phyloP scores from a whole-genome alignment of 805 yeast genomes.

The Nakazawaea sp. region DNA sequence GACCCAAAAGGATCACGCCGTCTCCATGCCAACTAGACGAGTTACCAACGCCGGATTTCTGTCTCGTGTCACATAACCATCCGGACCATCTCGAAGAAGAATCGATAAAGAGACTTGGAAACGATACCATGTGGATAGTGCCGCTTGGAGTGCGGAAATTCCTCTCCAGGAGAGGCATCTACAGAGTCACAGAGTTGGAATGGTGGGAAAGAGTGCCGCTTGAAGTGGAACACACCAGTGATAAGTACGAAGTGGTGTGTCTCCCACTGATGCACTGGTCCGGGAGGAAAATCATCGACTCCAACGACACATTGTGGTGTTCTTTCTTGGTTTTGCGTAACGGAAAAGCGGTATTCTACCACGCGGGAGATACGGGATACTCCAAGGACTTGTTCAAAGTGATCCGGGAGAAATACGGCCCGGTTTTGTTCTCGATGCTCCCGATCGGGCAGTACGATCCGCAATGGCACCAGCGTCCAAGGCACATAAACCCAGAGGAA shows the following conservation, averaged over 20 bases:
- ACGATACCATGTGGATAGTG: conserved; percentile 72
- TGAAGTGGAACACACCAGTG: conserved; percentile 21
- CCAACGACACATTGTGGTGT: conserved; percentile 84
- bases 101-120: conserved; percentile 48
- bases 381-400: conserved; percentile 61
- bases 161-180: conserved; percentile 52
- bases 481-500: conserved; percentile 82
- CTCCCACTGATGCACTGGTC: conserved; percentile 98
- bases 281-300: conserved; percentile 74
- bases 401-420: conserved; percentile 62
- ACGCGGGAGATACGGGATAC: conserved; percentile 95
- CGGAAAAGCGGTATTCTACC: conserved; percentile 70
- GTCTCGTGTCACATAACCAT: conserved; percentile 87
- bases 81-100: conserved; percentile 87
- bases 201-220: conserved; percentile 82
- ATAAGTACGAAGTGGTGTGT: conserved; percentile 73
- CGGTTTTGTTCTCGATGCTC: conserved; percentile 58
- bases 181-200: conserved; percentile 66
- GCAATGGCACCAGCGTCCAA: conserved; percentile 85
- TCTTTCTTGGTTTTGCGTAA: conserved; percentile 68
- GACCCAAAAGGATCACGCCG: conserved; percentile 82
- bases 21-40: conserved; percentile 62
- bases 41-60: conserved; percentile 62
- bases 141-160: conserved; percentile 70
- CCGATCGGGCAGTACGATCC: conserved; percentile 97